These are phyloP conservation scores for Leccinum ochraceum DNA, from an alignment of 768 basidiomycete species.

Conservation along the genomic window DNA sequence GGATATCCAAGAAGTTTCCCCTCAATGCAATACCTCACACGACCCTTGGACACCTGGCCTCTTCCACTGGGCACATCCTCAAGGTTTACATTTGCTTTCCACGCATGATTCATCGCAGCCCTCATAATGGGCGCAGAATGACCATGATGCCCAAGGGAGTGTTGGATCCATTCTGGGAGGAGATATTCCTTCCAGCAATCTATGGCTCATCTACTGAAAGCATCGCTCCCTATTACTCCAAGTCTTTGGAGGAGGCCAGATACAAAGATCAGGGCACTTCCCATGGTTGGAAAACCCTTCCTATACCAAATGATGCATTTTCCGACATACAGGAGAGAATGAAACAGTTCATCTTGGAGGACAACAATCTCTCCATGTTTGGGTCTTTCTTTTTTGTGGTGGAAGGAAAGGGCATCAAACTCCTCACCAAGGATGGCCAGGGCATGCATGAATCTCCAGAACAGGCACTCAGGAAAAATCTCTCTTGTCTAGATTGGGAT, in stretches of 20 bases:
- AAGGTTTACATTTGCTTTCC: constrained; percentile 9
- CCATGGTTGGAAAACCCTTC: too few relatives aligned
- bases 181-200: constrained; percentile 9
- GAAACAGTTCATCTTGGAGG: neutral
- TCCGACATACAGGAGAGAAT: neutral
- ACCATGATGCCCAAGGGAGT: constrained; percentile 8
- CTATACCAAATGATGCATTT: neutral
- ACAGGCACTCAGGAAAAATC: too few relatives aligned
- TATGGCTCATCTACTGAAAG: too few relatives aligned
- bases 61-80: neutral
- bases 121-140: neutral
- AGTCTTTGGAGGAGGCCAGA: neutral
- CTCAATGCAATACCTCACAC: constrained; percentile 9
- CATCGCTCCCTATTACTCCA: too few relatives aligned
- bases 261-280: too few relatives aligned
- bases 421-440: constrained; percentile 12
- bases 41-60: neutral
- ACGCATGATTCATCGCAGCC: constrained; percentile 11
- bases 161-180: constrained; percentile 8
- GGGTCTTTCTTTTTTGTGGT: constrained; percentile 16
- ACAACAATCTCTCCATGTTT: neutral
- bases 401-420: constrained; percentile 18
- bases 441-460: neutral
- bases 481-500: constrained; percentile 7
- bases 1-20: constrained; percentile 11